Evolutionary conservation across 2,329 filamentous ascomycete species (phyloP), one percentile per base, ranked within the genome.

Genomic region (Acarospora socialis): DNA sequence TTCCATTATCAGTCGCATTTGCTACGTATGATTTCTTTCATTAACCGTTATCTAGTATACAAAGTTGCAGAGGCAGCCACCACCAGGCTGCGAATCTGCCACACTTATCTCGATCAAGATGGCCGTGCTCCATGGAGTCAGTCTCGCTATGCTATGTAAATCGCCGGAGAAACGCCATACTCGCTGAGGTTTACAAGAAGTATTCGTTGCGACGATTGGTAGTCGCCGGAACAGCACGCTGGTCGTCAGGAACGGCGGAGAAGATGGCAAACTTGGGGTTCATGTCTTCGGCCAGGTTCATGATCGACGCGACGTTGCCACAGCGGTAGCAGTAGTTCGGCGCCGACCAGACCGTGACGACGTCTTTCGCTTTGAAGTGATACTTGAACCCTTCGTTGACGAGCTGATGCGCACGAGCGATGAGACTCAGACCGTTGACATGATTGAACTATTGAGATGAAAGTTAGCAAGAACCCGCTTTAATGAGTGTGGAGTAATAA

Each of bases 191-290:
- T 51, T 53, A 78, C 48, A 81, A 57, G 58, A 81, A 81, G 57
- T 81, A 81, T 50, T 81, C 76, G 32, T 70, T 71, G 10, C 74
- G 71, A 17, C 74, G 73, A 41, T 73, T 64, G 25, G 74, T 66
- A 34, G 70, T 80, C 7, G 77, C 73, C 2, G 82, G 82, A 6
- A 87, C 77, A 34, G 83, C 80, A 38, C 83, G 68, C 55, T 81
- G 70, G 44, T 90, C 77, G 47, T 90, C 82, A 0, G 83, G 81
- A n/a, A 92, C 82, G 19, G 82, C 82, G 18, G 74, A 78, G 63
- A 92, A 92, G 49, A 92, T 90, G 54, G 78, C 90, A 62, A 98
- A 98, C 48, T 81, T 82, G 19, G 87, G 84, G 38, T 83, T 76
- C 32, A 94, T 66, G 48, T 90, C 79, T 48, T 80, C 78, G 43